Evolutionary conservation across 345 rosid genomes (phyloP).

Genomic region (Angophora floribunda): DNA sequence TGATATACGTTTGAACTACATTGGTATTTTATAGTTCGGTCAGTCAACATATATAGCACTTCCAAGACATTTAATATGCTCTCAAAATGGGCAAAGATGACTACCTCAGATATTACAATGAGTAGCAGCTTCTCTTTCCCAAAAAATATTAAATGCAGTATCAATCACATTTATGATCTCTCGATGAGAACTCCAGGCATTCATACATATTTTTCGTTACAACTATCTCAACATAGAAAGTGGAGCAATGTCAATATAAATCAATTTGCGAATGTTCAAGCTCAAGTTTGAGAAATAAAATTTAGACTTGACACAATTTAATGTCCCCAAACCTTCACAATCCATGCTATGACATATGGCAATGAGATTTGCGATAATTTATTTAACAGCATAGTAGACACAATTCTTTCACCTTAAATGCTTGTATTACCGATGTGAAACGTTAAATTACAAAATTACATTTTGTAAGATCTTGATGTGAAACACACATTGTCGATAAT

Average conservation of each 20-base stretch:
- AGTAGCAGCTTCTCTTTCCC: not conserved
- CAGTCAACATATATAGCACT: not conserved
- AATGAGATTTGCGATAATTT: not conserved
- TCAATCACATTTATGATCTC: not conserved
- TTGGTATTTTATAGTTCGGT: not conserved
- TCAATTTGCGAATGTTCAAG: not conserved
- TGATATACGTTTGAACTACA: not conserved
- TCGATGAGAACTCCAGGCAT: not conserved
- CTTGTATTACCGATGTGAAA: not conserved
- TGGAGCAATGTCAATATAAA: not conserved
- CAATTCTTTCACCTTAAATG: not conserved
- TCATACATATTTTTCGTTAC: not conserved
- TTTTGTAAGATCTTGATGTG: not conserved
- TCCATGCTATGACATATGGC: not conserved
- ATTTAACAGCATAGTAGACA: not conserved
- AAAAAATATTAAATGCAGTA: not conserved
- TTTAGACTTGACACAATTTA: not conserved
- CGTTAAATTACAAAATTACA: not conserved
- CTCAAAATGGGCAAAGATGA: not conserved
- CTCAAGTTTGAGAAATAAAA: not conserved
- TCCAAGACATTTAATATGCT: not conserved
- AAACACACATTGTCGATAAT: not conserved
- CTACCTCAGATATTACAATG: not conserved
- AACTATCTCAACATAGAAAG: not conserved
- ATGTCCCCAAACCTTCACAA: not conserved